Evolutionary conservation across 345 rosid genomes (phyloP).

Genomic region (Aurinia saxatilis): DNA sequence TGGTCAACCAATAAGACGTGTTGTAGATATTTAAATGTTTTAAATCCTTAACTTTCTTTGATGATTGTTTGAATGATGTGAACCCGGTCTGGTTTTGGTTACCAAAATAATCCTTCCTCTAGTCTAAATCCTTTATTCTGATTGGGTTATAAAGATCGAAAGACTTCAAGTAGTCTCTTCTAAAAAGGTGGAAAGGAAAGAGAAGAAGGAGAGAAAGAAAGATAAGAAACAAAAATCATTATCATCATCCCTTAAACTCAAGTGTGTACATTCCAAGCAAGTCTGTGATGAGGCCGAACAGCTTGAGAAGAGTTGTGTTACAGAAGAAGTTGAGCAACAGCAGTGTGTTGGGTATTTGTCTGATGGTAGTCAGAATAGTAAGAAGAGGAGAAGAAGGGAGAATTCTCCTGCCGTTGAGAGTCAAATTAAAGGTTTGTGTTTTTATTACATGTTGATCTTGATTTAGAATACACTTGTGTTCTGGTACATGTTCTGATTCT

Average conservation of each 20-base stretch:
- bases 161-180: neutral
- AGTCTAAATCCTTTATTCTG: conserved; percentile 33
- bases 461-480: neutral
- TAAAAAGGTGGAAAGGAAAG: conserved; percentile 15
- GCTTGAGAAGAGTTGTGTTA: conserved; percentile 23
- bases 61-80: neutral
- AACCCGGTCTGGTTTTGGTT: conserved; percentile 10
- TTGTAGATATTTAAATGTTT: neutral
- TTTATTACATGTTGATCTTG: neutral
- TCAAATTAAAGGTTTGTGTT: conserved; percentile 31
- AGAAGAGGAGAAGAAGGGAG: conserved; percentile 37
- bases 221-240: too few relatives aligned
- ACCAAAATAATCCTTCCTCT: neutral
- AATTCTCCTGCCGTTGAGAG: conserved; percentile 15
- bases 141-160: conserved; percentile 29
- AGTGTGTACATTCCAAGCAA: neutral
- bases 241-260: neutral
- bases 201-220: conserved; percentile 25
- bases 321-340: conserved; percentile 14
- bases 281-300: conserved; percentile 23
- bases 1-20: conserved; percentile 22
- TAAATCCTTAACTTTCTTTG: neutral
- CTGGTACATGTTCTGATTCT: neutral
- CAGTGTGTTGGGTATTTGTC: conserved; percentile 29
- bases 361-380: conserved; percentile 41